Base-by-base conservation (phyloP, 1,139 yeast genomes). In the Kurtzmaniella quercitrusa region DNA sequence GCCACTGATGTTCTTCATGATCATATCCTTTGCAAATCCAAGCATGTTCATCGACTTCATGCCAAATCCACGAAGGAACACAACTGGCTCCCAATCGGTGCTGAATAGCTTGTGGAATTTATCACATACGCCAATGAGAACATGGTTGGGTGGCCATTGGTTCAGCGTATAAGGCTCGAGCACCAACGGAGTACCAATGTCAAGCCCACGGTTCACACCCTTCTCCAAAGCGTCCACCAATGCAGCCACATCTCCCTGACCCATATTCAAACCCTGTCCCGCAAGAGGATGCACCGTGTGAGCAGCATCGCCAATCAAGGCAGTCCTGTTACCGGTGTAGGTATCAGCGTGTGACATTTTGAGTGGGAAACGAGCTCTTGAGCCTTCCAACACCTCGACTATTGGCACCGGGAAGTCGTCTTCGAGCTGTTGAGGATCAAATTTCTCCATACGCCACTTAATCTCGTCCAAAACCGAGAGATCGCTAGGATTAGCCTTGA, bases 221-320 rank as follows among this genome's bases (percentile, higher is more conserved):
- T 54, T 68, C 52, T 88, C 95, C 37, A 93, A 60, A 0, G 94
- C 87, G 1, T 62, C 68, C 1, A 84, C 81, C 37, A 93, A 71
- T 2, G 83, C 70, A 45, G 82, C 82, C 2, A 88, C 96, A 58
- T 93, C 99, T 31, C 85, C 82, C 61, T 91, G 97, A n/a, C 98
- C 98, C 96, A 93, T 90, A 61, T 93, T 93, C 48, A 93, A 76
- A 14, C 99, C 98, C 65, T 94, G 98, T 3, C 99, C 99, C 2
- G 98, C 98, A 47, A 93, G 72, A 2, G 99, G 98, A 61, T 93
- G 98, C 1, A 96, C 88, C 0, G 98, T 85, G 55, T 93, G 99
- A 0, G 98, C 98, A 1, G 99, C 98, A 64, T 93, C 99, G 17
- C 99, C 98, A 9, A 93, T 85, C 17, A 93, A 70, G 0, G 98